These are phyloP conservation scores for Tolypocladium ophioglossoides DNA, from an alignment of 2,329 filamentous ascomycete species.

Conservation along the genomic window DNA sequence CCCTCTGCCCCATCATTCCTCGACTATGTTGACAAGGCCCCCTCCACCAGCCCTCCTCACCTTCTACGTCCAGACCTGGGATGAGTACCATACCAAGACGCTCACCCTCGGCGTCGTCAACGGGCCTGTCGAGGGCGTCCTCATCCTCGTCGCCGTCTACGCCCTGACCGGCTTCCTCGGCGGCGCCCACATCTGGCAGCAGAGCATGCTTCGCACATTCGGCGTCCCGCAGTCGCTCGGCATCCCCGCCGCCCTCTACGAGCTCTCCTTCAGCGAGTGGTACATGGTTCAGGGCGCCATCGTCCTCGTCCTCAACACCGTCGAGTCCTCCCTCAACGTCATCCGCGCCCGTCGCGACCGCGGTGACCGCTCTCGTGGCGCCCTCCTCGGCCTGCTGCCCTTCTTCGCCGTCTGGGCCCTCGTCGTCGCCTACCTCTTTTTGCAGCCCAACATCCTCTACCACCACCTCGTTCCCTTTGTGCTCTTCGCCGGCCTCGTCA, in stretches of 20 bases:
- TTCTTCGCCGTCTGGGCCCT: conserved; percentile 71
- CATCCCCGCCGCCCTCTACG: conserved; percentile 63
- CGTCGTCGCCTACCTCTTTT: conserved; percentile 66
- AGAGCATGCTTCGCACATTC: conserved; percentile 61
- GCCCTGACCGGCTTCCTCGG: conserved; percentile 74
- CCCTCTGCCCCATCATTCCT: neutral
- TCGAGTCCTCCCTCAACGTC: conserved; percentile 72
- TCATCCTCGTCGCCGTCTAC: conserved; percentile 76
- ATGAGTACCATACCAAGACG: conserved; percentile 97
- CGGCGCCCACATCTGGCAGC: conserved; percentile 88
- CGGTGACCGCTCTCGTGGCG: conserved; percentile 59
- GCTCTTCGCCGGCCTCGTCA: conserved; percentile 79
- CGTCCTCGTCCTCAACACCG: conserved; percentile 76
- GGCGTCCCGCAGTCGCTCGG: conserved; percentile 53
- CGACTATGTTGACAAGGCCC: neutral
- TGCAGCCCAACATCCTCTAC: conserved; percentile 75
- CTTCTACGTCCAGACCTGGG: conserved; percentile 99
- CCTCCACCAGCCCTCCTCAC: conserved; percentile 62
- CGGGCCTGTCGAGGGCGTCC: conserved; percentile 87
- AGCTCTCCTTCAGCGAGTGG: conserved; percentile 82
- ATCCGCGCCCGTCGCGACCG: conserved; percentile 68
- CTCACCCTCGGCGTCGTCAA: conserved; percentile 87
- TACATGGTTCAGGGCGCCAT: conserved; percentile 79
- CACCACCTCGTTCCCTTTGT: conserved; percentile 82
- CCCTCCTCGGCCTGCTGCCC: conserved; percentile 74